A percentile compares a stretch with the other conserved stretches of the same genome.
Conservation (phyloP, 768 basidiomycete species). For the Phlegmacium glaucopus region DNA sequence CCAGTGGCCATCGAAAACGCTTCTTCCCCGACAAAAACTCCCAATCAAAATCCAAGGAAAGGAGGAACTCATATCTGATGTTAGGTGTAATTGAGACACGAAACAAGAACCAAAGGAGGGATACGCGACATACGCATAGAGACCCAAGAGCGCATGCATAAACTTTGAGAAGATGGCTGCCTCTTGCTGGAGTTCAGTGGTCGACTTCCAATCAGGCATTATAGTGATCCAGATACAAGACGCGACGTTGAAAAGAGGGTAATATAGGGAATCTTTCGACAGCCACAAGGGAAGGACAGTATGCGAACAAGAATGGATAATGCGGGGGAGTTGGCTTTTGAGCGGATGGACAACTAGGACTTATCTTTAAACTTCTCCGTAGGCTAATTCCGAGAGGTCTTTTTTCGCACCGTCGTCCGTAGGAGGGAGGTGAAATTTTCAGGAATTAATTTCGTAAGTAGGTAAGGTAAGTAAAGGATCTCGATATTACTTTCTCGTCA, state of each 20-base stretch:
- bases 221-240: slow-evolving; percentile 1
- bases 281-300: neutral
- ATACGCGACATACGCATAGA: slow-evolving; percentile 46
- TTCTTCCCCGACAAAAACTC: slow-evolving; percentile 53
- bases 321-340: neutral
- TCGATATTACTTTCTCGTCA: no score
- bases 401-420: no score
- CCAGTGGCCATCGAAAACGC: slow-evolving; percentile 66
- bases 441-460: no score
- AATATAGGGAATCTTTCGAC: neutral
- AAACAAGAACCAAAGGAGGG: no score
- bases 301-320: no score
- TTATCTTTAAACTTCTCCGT: no score
- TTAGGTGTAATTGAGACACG: no score
- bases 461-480: no score
- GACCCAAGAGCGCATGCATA: slow-evolving; percentile 54
- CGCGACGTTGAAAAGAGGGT: neutral
- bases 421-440: no score
- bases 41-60: slow-evolving; percentile 64
- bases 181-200: slow-evolving; percentile 43
- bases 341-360: neutral
- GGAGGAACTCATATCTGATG: slow-evolving; percentile 61
- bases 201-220: slow-evolving; percentile 57
- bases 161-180: slow-evolving; percentile 45
- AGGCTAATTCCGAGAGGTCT: no score